These are phyloP conservation scores for Pleurotus citrinopileatus DNA, from an alignment of 768 basidiomycete species.

Conservation along the genomic window DNA sequence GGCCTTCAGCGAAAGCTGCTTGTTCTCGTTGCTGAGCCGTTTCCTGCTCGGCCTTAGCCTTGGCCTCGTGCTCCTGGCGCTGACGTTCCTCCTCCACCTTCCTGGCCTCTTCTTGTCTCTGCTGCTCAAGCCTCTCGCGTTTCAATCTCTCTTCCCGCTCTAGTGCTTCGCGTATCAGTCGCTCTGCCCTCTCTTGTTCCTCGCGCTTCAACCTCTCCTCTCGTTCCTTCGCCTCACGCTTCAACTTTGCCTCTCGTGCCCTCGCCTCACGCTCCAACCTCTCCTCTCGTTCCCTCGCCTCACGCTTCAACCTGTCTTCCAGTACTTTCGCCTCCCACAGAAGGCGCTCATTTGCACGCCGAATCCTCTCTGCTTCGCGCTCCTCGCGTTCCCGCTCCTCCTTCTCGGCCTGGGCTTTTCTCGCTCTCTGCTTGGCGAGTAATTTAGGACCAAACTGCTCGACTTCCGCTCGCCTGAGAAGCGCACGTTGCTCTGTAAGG, in stretches of 20 bases:
- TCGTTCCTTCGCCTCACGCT: neutral
- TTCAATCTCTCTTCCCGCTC: neutral
- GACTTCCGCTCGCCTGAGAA: neutral
- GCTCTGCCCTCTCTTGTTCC: no score
- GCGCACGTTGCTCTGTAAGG: slow-evolving; percentile 1
- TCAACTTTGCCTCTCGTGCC: no score
- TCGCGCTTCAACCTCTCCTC: neutral
- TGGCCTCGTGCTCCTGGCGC: neutral
- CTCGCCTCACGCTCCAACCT: neutral
- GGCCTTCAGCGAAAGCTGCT: neutral
- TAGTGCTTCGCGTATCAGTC: neutral
- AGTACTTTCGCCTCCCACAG: neutral
- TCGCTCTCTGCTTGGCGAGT: neutral
- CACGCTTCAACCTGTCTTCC: neutral
- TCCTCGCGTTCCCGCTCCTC: neutral
- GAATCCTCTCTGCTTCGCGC: neutral
- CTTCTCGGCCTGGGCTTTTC: neutral
- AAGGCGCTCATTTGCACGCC: neutral
- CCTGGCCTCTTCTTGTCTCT: neutral
- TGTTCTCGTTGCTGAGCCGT: neutral
- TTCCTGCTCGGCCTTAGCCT: neutral
- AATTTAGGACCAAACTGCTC: neutral
- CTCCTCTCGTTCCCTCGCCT: neutral
- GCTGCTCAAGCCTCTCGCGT: neutral
- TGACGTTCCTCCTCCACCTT: neutral